Evolutionary conservation across 768 basidiomycete species (phyloP).

Genomic region (Leucosporidium yakuticum): DNA sequence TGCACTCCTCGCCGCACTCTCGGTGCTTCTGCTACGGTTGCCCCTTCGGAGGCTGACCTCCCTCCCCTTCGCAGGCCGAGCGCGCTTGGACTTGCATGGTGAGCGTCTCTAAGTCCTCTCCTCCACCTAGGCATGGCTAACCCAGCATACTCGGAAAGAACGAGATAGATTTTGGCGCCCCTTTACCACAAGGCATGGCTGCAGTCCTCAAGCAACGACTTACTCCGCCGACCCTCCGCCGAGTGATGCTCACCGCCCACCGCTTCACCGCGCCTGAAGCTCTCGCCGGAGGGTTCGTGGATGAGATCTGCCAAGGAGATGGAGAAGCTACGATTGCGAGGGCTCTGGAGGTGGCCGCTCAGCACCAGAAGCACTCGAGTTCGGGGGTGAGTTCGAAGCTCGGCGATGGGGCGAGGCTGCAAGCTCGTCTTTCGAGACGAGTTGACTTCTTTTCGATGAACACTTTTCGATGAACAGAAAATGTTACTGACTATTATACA

Average conservation of each 20-base stretch:
- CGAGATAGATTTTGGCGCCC: constrained; percentile 74
- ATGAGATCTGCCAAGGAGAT: constrained; percentile 11
- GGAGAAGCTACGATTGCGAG: constrained; percentile 11
- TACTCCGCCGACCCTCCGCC: constrained; percentile 56
- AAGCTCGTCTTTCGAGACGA: no score
- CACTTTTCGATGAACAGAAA: no score
- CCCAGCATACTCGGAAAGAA: neutral
- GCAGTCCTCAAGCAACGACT: constrained; percentile 59
- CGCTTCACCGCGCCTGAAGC: constrained; percentile 71
- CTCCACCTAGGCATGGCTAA: constrained; percentile 43
- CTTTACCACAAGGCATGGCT: constrained; percentile 67
- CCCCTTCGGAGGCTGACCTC: neutral
- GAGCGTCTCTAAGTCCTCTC: constrained; percentile 56
- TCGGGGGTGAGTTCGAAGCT: neutral
- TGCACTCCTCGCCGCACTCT: neutral
- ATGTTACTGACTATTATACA: no score
- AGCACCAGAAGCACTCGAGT: neutral
- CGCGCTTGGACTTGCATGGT: constrained; percentile 75
- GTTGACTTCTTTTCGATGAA: no score
- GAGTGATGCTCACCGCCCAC: constrained; percentile 72
- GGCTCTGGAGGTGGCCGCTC: constrained; percentile 16
- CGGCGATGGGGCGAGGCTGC: no score
- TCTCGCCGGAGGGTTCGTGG: constrained; percentile 47
- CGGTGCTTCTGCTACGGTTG: neutral
- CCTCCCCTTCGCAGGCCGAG: constrained; percentile 47